Base-by-base conservation (phyloP, 75 land plant genomes). In the Sequoiadendron giganteum region DNA sequence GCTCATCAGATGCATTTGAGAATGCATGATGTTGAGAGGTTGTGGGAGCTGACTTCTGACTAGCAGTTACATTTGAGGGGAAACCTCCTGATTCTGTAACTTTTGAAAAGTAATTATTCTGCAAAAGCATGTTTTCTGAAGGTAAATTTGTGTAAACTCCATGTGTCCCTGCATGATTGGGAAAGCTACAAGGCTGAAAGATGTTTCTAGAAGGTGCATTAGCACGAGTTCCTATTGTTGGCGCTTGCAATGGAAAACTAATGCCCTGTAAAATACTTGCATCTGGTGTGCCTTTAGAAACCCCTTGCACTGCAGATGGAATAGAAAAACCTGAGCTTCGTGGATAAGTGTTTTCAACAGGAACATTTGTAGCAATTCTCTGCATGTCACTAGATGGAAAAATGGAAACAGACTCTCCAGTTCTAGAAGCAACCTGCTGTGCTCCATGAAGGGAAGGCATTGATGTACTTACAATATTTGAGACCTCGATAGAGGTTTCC, bases 301-400 rank as follows among this genome's bases (percentile, higher is more conserved):
- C 48, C 28, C 84, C 84, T 82, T 82, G 84, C 84, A 45, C 48
- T 47, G 32, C 84, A 28, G 30, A 47, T 14, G 84, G 32, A 81
- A 8, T n/a, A 2, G 48, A 9, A 81, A 81, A 10, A 43, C 48
- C 30, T 81, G 84, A 1, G n/a, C 84, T 81, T 19, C 25, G 83
- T 39, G 83, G 47, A 45, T 10, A 81, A 43, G n/a, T 81, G 30
- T 45, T 43, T 81, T 81, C 48, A 81, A 28, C n/a, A 43, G 84
- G 30, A 81, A 81, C 13, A 81, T 81, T 81, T 81, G 48, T 81
- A 72, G 76, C 30, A 81, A n/a, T 45, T 81, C 84, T 81, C 14
- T 18, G 84, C 30, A 81, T 81, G 84, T 43, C 84, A 81, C 48
- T 81, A 28, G 84, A 81, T 81, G 28, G 48, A 81, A 42, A 81